These are phyloP conservation scores for Syzygium malaccense DNA, from an alignment of 441 rosid genomes.

Conservation along the genomic window DNA sequence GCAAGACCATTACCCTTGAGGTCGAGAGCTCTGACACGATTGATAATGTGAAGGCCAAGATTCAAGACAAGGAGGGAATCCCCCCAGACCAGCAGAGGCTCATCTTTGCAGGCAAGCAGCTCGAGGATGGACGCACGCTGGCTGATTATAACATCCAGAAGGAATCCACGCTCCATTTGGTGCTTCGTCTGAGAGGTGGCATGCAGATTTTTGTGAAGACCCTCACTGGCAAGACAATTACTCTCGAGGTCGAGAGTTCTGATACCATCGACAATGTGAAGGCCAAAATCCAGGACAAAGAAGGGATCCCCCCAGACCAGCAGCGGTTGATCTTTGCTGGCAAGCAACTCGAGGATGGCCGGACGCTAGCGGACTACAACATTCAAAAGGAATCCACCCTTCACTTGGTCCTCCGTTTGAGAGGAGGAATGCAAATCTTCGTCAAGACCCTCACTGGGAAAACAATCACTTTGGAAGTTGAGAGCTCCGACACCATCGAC, in stretches of 20 bases:
- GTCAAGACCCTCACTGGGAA: slow-evolving; percentile 9
- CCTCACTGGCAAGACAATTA: background rate
- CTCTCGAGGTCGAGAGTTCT: background rate
- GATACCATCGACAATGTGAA: background rate
- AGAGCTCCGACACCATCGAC: background rate
- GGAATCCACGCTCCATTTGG: background rate
- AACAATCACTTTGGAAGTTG: slow-evolving; percentile 8
- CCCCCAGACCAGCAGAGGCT: background rate
- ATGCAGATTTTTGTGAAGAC: background rate
- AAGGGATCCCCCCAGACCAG: background rate
- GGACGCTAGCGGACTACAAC: accelerated
- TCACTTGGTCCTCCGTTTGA: background rate
- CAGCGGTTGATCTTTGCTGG: background rate
- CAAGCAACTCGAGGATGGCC: background rate
- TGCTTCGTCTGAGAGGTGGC: background rate
- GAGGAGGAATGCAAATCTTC: slow-evolving; percentile 14
- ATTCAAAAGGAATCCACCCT: background rate
- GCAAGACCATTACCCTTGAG: background rate
- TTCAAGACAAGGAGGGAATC: background rate
- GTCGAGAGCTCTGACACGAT: accelerated
- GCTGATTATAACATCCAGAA: background rate
- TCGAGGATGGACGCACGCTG: background rate
- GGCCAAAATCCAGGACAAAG: background rate
- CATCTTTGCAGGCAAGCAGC: background rate
- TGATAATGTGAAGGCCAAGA: background rate